phyloP scores from a whole-genome alignment of 140 eudicot genomes.

The Erigeron philadelphicus region DNA sequence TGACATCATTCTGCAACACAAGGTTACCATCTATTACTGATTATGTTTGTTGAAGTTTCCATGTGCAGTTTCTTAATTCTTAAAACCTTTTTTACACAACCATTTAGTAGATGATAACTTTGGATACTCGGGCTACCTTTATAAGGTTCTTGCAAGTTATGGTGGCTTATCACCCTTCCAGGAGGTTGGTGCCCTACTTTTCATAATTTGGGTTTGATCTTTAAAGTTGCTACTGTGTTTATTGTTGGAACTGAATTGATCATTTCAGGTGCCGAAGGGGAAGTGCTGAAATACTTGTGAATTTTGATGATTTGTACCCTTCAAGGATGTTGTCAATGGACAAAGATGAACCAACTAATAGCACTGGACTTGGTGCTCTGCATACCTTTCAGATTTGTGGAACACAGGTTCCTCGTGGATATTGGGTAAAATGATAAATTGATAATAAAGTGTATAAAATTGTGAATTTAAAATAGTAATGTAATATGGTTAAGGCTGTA shows the following conservation, averaged over 20 bases:
- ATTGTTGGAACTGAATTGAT: background rate
- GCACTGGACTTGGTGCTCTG: slow-evolving; percentile 30
- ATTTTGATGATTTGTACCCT: slow-evolving; percentile 72
- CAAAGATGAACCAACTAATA: slow-evolving; percentile 34
- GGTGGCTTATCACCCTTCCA: slow-evolving; percentile 91
- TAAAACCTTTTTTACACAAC: background rate
- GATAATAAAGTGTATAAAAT: background rate
- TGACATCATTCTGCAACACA: slow-evolving; percentile 61
- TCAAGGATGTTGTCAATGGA: slow-evolving; percentile 27
- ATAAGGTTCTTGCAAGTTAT: slow-evolving; percentile 70
- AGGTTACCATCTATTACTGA: slow-evolving; percentile 35
- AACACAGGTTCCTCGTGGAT: slow-evolving; percentile 78
- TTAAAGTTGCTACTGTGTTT: slow-evolving; percentile 8
- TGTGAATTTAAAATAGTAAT: background rate
- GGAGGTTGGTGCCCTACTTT: slow-evolving; percentile 41
- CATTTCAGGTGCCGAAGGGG: slow-evolving; percentile 76
- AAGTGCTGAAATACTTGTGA: slow-evolving; percentile 73
- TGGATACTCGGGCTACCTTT: slow-evolving; percentile 59
- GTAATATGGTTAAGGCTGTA: background rate
- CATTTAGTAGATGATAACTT: slow-evolving; percentile 62
- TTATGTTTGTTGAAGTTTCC: background rate
- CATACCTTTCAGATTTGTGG: slow-evolving; percentile 67
- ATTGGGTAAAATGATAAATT: slow-evolving; percentile 54
- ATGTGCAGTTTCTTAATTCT: background rate
- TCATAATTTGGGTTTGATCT: background rate